Evolutionary conservation across 2,329 filamentous ascomycete genomes (phyloP).

Genomic region (Zasmidium cellare): DNA sequence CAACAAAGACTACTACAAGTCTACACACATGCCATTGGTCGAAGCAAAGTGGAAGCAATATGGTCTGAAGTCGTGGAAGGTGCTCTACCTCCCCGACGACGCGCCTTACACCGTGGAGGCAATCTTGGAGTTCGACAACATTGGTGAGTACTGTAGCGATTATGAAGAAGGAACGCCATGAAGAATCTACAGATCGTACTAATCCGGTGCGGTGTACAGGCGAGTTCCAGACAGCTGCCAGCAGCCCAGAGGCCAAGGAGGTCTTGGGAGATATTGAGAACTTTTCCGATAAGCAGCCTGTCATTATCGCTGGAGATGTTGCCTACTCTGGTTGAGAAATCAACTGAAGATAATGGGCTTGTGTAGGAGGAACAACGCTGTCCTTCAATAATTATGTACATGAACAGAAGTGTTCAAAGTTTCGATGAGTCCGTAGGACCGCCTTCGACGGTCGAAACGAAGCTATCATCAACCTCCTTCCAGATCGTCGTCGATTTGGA

Average conservation of each 20-base stretch:
- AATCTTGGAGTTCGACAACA: slow-evolving; percentile 33
- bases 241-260: slow-evolving; percentile 21
- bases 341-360: not conserved
- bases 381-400: not conserved
- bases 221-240: slow-evolving; percentile 25
- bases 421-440: slow-evolving; percentile 4
- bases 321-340: slow-evolving; percentile 6
- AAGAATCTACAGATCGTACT: too few species aligned
- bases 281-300: slow-evolving; percentile 38
- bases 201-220: too few species aligned
- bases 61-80: slow-evolving; percentile 36
- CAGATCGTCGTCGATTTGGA: slow-evolving; percentile 24
- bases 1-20: slow-evolving; percentile 42
- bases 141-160: slow-evolving; percentile 16
- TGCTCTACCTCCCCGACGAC: slow-evolving; percentile 33
- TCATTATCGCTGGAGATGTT: slow-evolving; percentile 32
- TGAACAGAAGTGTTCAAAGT: not conserved
- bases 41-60: slow-evolving; percentile 30
- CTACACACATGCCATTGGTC: slow-evolving; percentile 41
- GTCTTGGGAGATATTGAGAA: slow-evolving; percentile 37
- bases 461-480: slow-evolving; percentile 32
- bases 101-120: slow-evolving; percentile 36
- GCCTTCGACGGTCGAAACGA: slow-evolving; percentile 20
- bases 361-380: not conserved
- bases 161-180: not conserved